Evolutionary conservation across 2,329 filamentous ascomycete genomes (phyloP), one percentile per base, ranked within the genome.

Genomic region (Stromatinia cepivora): DNA sequence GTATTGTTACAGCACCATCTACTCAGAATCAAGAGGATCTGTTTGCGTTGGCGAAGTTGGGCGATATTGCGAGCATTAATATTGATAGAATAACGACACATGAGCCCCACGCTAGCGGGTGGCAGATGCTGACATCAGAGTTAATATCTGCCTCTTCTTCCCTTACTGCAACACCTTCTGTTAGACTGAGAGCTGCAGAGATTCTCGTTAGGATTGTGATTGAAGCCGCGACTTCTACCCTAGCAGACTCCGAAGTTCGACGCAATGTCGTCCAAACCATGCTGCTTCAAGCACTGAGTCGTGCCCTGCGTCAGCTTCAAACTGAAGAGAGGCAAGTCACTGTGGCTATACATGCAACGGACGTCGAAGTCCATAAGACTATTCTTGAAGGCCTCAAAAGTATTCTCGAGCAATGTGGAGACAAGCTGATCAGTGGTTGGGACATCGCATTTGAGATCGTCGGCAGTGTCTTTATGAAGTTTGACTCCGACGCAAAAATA

Each of bases 351-450:
- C 86, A 88, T 67, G 81, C 87, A 0, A 88, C 88, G 0, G 90
- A 95, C 73, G 82, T 92, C 25, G 91, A 95, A 68, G 91, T 97
- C 22, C 93, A 97, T 77, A 90, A 90, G 72, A 88, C 91, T 66
- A 84, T 92, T 34, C 84, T 97, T 1, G 92, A 97, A 72, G 90
- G 91, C 0, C 82, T 97, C 9, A 93, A 93, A 78, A 89, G 85
- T 68, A 87, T 97, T 28, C 84, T 99, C 2, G 94, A 98, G 76
- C 90, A 93, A 72, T 94, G 91, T 74, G 95, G 94, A 11, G 94
- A 99, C 77, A 89, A 88, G 0, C 85, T 98, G 8, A 83, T 91
- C 20, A 89, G 88, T 73, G 94, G 93, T 5, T 99, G 95, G 95
- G 87, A 91, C 61, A 86, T 92, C 62, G 89, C 93, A 0, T 95